Conservation (phyloP, 2,329 filamentous ascomycete species). For the Calonectria pseudoreteaudii region DNA sequence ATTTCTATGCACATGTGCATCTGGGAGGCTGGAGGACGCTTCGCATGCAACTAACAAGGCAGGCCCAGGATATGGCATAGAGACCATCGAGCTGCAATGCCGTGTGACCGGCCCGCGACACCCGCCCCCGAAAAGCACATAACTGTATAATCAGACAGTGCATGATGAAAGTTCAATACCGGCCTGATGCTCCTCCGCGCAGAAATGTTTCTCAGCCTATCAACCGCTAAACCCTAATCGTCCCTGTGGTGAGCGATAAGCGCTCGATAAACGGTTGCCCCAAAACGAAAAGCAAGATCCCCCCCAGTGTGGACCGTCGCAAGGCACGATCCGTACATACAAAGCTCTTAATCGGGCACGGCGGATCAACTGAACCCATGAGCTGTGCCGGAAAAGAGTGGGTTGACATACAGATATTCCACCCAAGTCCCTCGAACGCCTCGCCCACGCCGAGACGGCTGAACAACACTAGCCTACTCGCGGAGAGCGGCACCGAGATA, state of each 20-base stretch:
- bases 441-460: slow-evolving; percentile 27
- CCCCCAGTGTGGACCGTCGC: background rate
- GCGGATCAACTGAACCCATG: background rate
- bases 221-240: background rate
- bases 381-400: slow-evolving; percentile 1
- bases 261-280: background rate
- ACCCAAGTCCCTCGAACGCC: slow-evolving; percentile 11
- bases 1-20: background rate
- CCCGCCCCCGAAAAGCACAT: background rate
- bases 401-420: background rate
- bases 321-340: background rate
- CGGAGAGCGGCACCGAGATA: slow-evolving; percentile 27
- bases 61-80: background rate
- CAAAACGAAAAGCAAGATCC: background rate
- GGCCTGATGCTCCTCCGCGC: background rate
- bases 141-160: background rate
- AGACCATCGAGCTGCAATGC: background rate
- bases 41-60: background rate
- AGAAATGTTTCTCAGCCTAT: background rate
- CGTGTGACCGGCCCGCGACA: background rate
- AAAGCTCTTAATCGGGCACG: background rate
- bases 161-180: background rate
- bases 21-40: background rate
- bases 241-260: slow-evolving; percentile 3
- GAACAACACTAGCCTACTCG: slow-evolving; percentile 20